Conservation (phyloP, 306 rosid genomes). For the Cicer arietinum region DNA sequence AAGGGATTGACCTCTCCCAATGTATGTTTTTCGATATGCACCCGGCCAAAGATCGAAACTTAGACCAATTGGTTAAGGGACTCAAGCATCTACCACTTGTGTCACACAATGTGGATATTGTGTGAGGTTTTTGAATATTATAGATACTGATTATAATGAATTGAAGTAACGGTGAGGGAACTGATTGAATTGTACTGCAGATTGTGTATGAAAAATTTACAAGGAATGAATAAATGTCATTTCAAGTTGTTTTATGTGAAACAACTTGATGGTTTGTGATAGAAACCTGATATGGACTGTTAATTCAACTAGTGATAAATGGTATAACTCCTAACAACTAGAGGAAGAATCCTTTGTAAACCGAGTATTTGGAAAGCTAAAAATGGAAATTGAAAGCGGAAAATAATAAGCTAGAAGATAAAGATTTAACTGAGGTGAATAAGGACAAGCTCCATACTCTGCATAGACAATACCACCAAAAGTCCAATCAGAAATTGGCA, state of each 20-base stretch:
- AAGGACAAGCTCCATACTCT: too few relatives aligned
- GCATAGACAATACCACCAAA: too few relatives aligned
- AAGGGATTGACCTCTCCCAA: too few relatives aligned
- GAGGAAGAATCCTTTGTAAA: too few relatives aligned
- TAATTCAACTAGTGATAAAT: background rate
- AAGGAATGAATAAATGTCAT: constrained; percentile 30
- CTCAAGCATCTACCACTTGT: too few relatives aligned
- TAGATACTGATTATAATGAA: constrained; percentile 28
- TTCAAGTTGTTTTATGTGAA: constrained; percentile 24
- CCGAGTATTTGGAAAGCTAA: background rate
- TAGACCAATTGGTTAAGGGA: too few relatives aligned
- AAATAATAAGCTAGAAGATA: background rate
- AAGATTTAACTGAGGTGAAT: too few relatives aligned
- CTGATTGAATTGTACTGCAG: background rate
- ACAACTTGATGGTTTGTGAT: constrained; percentile 20
- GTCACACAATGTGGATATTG: too few relatives aligned
- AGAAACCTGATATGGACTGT: background rate
- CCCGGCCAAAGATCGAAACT: too few relatives aligned
- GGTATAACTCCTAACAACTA: background rate
- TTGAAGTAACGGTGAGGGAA: constrained; percentile 14
- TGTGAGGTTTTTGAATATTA: constrained; percentile 6
- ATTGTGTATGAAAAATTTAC: constrained; percentile 9
- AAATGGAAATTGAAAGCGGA: background rate
- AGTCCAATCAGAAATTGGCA: too few relatives aligned
- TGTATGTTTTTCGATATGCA: too few relatives aligned